Evolutionary conservation across 1,284 basidiomycete genomes (phyloP), one percentile per base, ranked within the genome.

Genomic region (Cystobasidium sp.): DNA sequence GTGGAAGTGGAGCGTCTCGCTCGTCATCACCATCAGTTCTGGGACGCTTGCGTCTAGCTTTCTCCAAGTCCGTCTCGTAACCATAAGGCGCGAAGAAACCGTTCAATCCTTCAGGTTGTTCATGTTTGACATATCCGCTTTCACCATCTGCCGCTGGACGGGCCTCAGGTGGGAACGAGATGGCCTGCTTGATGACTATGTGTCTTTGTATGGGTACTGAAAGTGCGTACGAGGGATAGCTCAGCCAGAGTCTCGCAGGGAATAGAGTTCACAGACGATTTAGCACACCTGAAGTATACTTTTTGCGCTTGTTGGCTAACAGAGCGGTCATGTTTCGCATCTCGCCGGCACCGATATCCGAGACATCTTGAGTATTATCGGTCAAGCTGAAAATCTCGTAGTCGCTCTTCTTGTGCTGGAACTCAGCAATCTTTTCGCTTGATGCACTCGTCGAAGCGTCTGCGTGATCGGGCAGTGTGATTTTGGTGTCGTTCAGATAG

Each of bases 21-120:
- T 49, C 52, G 18, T 5, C 37, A 9, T 59, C 41, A 12, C 10
- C 37, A 9, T 46, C 41, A 12, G 41, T 31, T 6, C 55, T 52
- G 7, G 22, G 43, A 41, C 53, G 66, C 43, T 55, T 58, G 14
- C 4, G 10, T 53, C 37, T 20, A 18, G 47, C 49, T 55, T 67
- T 12, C 43, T 51, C 55, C 9, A 62, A 31, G n/a, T 44, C 39
- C 44, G 69, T 56, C 3, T 53, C 41, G n/a, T 20, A 65, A 12
- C 70, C 70, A 49, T 37, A 51, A 16, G 70, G 70, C 20, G 39
- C 55, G 41, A 73, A 73, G 63, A 56, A 73, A 18, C 70, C 70
- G 9, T 44, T 41, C 8, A 73, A 20, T 41, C 70, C 70, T 44
- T 73, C 70, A 0, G 70, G 70, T 55, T 73, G 70, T 46, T 73